phyloP scores from a whole-genome alignment of 495 filamentous ascomycete species.

The Poronia punctata region DNA sequence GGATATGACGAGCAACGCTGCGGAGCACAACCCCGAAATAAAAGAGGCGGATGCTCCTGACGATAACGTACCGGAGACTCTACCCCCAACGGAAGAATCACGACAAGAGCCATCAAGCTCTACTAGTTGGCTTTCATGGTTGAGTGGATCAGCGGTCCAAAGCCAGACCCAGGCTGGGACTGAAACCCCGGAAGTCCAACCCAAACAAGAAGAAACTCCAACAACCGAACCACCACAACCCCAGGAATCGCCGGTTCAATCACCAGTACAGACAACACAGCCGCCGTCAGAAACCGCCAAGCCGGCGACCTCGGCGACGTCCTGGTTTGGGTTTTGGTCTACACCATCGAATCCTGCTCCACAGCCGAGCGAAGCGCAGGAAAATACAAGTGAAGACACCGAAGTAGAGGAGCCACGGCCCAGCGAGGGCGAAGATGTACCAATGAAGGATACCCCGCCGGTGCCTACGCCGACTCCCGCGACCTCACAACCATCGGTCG shows the following conservation, averaged over 20 bases:
- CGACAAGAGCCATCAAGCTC: slow-evolving; percentile 28
- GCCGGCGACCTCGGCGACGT: slow-evolving; percentile 27
- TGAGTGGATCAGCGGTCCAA: slow-evolving; percentile 31
- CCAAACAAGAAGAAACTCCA: not conserved
- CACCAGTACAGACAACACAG: slow-evolving; percentile 10
- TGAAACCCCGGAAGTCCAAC: slow-evolving; percentile 16
- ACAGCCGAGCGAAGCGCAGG: slow-evolving; percentile 19
- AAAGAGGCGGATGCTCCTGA: not conserved
- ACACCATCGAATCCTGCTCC: slow-evolving; percentile 14
- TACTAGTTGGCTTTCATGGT: slow-evolving; percentile 54
- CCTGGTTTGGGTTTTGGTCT: slow-evolving; percentile 50
- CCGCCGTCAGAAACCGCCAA: slow-evolving; percentile 15
- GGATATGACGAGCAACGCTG: not conserved
- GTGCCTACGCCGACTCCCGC: slow-evolving; percentile 7
- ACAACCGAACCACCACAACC: slow-evolving; percentile 3
- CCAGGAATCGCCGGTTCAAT: not conserved
- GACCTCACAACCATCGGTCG: slow-evolving; percentile 23
- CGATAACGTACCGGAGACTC: not conserved
- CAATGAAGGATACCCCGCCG: slow-evolving; percentile 34
- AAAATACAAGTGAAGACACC: slow-evolving; percentile 12
- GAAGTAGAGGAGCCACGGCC: slow-evolving; percentile 9
- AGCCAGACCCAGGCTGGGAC: slow-evolving; percentile 13
- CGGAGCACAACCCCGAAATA: not conserved
- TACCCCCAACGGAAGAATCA: slow-evolving; percentile 7
- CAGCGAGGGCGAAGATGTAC: slow-evolving; percentile 27